A percentile compares a stretch with the other conserved stretches of the same genome.
These are phyloP conservation scores for Arthrobotrys sinensis DNA, from an alignment of 2,329 filamentous ascomycete species.

Conservation along the genomic window DNA sequence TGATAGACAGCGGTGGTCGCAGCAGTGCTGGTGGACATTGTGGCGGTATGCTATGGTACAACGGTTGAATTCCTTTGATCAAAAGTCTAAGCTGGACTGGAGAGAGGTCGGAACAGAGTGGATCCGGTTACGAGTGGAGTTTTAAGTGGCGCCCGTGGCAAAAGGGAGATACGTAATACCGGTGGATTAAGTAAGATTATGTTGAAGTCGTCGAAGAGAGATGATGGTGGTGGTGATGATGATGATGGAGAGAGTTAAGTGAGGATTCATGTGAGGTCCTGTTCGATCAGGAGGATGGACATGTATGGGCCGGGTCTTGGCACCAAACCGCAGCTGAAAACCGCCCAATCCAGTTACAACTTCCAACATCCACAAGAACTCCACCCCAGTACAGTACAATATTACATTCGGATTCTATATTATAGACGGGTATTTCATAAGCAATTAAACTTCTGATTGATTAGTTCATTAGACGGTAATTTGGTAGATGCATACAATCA, in stretches of 20 bases:
- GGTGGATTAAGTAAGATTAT: conserved; percentile 4
- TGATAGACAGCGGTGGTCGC: conserved; percentile 53
- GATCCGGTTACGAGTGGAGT: conserved; percentile 8
- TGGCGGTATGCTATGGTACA: no score
- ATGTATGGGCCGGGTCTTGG: conserved; percentile 4
- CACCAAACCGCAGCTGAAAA: conserved; percentile 29
- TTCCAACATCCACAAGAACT: neutral
- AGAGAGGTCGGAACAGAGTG: conserved; percentile 16
- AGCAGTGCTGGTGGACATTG: conserved; percentile 40
- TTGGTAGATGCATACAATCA: no score
- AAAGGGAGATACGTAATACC: conserved; percentile 13
- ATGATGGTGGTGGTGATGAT: neutral
- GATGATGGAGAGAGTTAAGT: neutral
- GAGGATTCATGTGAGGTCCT: no score
- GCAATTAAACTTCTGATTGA: no score
- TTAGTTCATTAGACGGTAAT: no score
- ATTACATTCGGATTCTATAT: no score
- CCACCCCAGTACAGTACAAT: no score
- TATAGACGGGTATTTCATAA: no score
- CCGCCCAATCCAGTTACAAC: neutral
- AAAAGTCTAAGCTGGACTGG: neutral
- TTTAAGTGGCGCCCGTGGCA: conserved; percentile 4
- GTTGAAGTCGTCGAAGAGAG: neutral
- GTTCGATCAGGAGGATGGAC: neutral
- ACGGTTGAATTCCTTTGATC: neutral